Base-by-base conservation (phyloP, 1,284 basidiomycete genomes). In the Pseudozyma sp. region DNA sequence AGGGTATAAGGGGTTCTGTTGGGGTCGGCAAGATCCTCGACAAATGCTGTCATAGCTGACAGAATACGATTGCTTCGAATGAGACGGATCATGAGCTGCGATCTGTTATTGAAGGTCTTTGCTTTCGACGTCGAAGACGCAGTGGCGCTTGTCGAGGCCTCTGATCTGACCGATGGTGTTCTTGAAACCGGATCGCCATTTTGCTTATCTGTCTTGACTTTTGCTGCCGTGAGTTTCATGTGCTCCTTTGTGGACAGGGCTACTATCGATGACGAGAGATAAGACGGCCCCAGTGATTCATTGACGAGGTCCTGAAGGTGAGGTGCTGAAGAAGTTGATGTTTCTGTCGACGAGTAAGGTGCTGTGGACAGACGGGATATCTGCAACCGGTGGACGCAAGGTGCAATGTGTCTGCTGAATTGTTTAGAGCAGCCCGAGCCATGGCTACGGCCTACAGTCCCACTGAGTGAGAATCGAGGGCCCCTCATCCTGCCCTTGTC, bases 11-110 rank as follows among this genome's bases (percentile, higher is more conserved):
- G 61, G 5, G 21, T 58, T 21, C 65, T 64, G 16, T 3, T 34
- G 2, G 60, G 36, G 16, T 62, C 49, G 13, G 52, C 47, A 14
- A 66, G 19, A 16, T 76, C 69, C 8, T 45, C 55, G 5, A 31
- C 34, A n/a, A 71, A 66, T 4, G 65, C 65, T 12, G 69, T 42
- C 73, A 76, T 76, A 7, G 64, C 73, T 5, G 73, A 76, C 5
- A 76, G 48, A 21, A 76, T 69, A 52, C 73, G 68, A 16, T 68
- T 64, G 48, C 40, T 39, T 6, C 60, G 47, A 43, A 76, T 62
- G 18, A 76, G 47, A 16, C 73, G 64, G 9, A 65, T 18, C 49
- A 71, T 71, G 44, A 76, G 36, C 12, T 21, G 52, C 7, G 56
- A 38, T n/a, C 65, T 40, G 51, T 59, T 60, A 35, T 45, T 31